Base-by-base conservation (phyloP, 1,139 yeast genomes). In the Taiozyma sp. region DNA sequence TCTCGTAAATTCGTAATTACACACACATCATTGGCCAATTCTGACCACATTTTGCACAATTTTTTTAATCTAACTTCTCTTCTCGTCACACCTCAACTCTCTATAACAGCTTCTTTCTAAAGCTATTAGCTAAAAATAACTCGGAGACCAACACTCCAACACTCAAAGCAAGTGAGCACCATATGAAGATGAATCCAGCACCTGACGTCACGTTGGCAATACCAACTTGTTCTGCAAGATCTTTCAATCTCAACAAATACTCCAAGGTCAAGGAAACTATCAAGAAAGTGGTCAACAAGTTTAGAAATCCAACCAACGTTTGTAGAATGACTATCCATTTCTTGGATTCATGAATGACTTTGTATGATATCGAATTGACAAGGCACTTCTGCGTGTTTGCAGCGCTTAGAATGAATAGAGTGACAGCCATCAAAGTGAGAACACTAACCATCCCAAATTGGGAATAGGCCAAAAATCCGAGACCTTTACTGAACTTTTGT, bases 401-500 rank as follows among this genome's bases (percentile, higher is more conserved):
- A 19, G 14, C 8, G 8, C 24, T 19, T 39, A 55, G n/a, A 2
- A 40, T 13, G 12, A 54, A 28, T 10, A 59, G 27, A 4, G 48
- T 8, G 2, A 44, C 4, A 13, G 42, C 19, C 27, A 43, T 22
- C 16, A 45, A 14, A 8, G 55, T 13, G 24, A 56, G 47, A 2
- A 45, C 4, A 27, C 45, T 19, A 43, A 49, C 48, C 30, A 51
- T 44, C 2, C 45, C 12, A 41, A 57, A 54, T 32, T 57, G 61
- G 1, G 53, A 19, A 3, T 46, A 46, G 3, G 56, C 49, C 44
- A 61, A 44, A 29, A 60, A 58, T 1, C 61, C 61, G 41, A 61
- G 48, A 0, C 65, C 61, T 47, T 57, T 62, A 39, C 64, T 58
- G 41, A 62, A 59, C 45, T 62, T 62, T 43, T 58, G 64, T 23